Conservation (phyloP, 2,329 filamentous ascomycete species). For the Scleromitrula shiraiana region DNA sequence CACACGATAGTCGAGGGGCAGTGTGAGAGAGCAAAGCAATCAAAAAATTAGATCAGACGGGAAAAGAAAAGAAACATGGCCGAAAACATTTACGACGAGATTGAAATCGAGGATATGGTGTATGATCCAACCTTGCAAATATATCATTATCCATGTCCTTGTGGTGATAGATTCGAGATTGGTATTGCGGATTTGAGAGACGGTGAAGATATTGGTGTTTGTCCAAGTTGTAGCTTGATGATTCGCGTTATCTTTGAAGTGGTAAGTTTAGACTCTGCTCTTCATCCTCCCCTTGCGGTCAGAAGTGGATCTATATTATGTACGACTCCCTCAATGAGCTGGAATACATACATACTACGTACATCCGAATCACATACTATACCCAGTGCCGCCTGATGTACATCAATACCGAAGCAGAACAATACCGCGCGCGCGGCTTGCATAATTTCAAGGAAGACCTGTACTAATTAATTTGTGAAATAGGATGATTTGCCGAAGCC, state of each 20-base stretch:
- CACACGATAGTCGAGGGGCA: too few species aligned
- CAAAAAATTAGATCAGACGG: neutral
- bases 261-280: conserved; percentile 46
- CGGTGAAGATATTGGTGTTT: conserved; percentile 90
- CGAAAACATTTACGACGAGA: conserved; percentile 83
- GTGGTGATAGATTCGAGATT: conserved; percentile 94
- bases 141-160: conserved; percentile 95
- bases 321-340: too few species aligned
- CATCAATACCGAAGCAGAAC: too few species aligned
- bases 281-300: too few species aligned
- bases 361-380: too few species aligned
- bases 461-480: conserved; percentile 8
- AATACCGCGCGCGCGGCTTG: too few species aligned
- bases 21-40: too few species aligned
- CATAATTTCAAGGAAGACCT: neutral
- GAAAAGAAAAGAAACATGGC: conserved; percentile 2
- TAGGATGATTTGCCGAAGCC: conserved; percentile 45
- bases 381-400: too few species aligned
- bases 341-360: too few species aligned
- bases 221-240: conserved; percentile 95
- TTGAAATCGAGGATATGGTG: conserved; percentile 98
- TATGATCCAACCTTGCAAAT: conserved; percentile 75
- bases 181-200: conserved; percentile 76
- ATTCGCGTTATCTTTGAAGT: conserved; percentile 88
- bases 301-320: too few species aligned